Conservation (phyloP, 306 rosid genomes). For the Pterocarpus macrocarpus region DNA sequence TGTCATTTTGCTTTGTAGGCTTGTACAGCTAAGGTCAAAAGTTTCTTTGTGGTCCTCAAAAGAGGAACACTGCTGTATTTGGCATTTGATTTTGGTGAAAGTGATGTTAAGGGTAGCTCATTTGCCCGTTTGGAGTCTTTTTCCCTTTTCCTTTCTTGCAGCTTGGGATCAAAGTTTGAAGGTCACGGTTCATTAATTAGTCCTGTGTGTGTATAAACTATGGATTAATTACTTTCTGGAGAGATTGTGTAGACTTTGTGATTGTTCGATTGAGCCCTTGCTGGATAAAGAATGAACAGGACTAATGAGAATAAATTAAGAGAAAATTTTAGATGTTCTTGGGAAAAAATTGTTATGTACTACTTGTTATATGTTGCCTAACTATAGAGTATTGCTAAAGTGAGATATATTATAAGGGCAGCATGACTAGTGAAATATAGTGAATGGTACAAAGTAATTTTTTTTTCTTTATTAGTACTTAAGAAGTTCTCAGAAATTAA, state of each 20-base stretch:
- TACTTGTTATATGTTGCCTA: too few relatives aligned
- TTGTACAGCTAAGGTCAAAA: constrained; percentile 59
- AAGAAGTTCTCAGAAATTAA: not conserved
- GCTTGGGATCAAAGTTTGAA: constrained; percentile 38
- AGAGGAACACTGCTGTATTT: constrained; percentile 52
- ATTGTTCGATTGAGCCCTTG: not conserved
- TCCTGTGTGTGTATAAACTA: not conserved
- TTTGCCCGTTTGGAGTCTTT: constrained; percentile 38
- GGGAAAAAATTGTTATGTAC: too few relatives aligned
- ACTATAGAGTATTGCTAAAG: too few relatives aligned
- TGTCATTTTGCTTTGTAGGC: constrained; percentile 45
- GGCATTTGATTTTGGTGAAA: constrained; percentile 58
- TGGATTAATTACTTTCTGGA: not conserved
- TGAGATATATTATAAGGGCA: too few relatives aligned
- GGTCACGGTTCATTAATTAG: constrained; percentile 52
- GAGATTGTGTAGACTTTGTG: not conserved
- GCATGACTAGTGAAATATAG: too few relatives aligned
- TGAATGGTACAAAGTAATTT: too few relatives aligned
- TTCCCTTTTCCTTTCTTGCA: constrained; percentile 24
- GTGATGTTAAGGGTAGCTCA: constrained; percentile 47
- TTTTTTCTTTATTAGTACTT: too few relatives aligned
- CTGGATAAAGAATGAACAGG: not conserved
- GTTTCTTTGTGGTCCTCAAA: constrained; percentile 59
- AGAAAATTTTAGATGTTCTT: too few relatives aligned
- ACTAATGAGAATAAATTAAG: not conserved